Evolutionary conservation across 306 rosid genomes (phyloP).

Genomic region (Dalbergia cochinchinensis): DNA sequence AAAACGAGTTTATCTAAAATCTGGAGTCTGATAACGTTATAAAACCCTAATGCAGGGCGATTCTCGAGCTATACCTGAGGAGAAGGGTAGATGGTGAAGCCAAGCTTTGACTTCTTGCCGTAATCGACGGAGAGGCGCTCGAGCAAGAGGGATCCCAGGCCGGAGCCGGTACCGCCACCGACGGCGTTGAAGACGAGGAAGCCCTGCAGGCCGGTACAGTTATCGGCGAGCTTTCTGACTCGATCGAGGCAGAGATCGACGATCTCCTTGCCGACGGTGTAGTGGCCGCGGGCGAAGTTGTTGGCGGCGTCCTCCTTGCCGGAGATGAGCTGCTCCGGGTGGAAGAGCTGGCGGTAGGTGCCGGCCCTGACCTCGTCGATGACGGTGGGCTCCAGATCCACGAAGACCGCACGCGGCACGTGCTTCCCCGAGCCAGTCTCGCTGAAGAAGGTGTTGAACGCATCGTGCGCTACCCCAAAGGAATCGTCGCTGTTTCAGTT

Average conservation of each 20-base stretch:
- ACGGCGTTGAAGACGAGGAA: slow-evolving; percentile 95
- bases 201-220: slow-evolving; percentile 97
- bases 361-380: slow-evolving; percentile 94
- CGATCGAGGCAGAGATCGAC: slow-evolving; percentile 98
- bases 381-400: slow-evolving; percentile 97
- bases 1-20: too few relatives aligned
- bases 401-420: slow-evolving; percentile 93
- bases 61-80: slow-evolving; percentile 71
- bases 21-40: too few relatives aligned
- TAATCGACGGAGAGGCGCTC: slow-evolving; percentile 96
- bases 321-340: slow-evolving; percentile 96
- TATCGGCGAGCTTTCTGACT: slow-evolving; percentile 90
- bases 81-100: slow-evolving; percentile 98
- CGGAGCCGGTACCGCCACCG: slow-evolving; percentile 99
- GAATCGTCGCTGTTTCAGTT: slow-evolving; percentile 53
- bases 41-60: too few relatives aligned
- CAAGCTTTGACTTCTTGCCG: slow-evolving; percentile 94
- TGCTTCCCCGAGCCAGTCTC: slow-evolving; percentile 97
- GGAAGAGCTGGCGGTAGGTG: slow-evolving; percentile 87
- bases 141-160: slow-evolving; percentile 84
- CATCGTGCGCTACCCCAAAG: slow-evolving; percentile 82
- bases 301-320: slow-evolving; percentile 99
- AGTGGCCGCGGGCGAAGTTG: slow-evolving; percentile 96
- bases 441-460: slow-evolving; percentile 97
- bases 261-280: slow-evolving; percentile 79